Base-by-base conservation (phyloP, 371 early-diverging fungal genomes). In the Aphelidium insulamus region DNA sequence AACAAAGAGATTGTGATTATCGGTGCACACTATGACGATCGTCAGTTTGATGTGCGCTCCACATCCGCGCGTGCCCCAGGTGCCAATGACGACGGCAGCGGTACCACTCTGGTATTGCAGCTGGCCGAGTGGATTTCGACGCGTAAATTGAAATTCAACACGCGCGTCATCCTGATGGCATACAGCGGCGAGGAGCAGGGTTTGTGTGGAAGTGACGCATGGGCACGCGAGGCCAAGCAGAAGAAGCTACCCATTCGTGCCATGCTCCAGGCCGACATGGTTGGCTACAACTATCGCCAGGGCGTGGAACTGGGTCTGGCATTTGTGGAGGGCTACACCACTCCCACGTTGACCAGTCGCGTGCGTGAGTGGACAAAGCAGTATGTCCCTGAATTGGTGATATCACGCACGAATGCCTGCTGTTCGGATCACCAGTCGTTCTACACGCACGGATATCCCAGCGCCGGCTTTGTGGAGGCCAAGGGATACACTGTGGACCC, bases 131-230 rank as follows among this genome's bases (percentile, higher is more conserved):
- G 40, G 26, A 41, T 54, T 37, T 33, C 37, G 23, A 32, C 33
- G 21, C 40, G 43, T 36, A 49, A 39, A 20, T 16, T 54, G 11
- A 17, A 36, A 14, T 46, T 54, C 19, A 42, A 39, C 3, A 42
- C 46, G 27, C 50, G 51, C 10, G 32, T 54, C 33, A 32, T 47
- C 23, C 34, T 54, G 11, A 35, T 50, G 4, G 44, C 49, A 29
- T 54, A 50, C 25, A 44, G 45, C 21, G 54, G 54, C 28, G 54
- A 54, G 39, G 54, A 54, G 25, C 51, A 54, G 45, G 54, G 54
- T 4, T 34, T 54, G 12, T 42, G 48, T 16, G 54, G 54, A 4
- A 50, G 51, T 16, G 40, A 44, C 8, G 54, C 54, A 0, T 36
- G 45, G 36, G 45, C 54, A 22, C 48, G 36, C 34, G 34, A 40